Percentiles rank a stretch among this genome's conserved stretches.
Evolutionary conservation across 768 basidiomycete species (phyloP).

Genomic region (Lentinus brumalis): DNA sequence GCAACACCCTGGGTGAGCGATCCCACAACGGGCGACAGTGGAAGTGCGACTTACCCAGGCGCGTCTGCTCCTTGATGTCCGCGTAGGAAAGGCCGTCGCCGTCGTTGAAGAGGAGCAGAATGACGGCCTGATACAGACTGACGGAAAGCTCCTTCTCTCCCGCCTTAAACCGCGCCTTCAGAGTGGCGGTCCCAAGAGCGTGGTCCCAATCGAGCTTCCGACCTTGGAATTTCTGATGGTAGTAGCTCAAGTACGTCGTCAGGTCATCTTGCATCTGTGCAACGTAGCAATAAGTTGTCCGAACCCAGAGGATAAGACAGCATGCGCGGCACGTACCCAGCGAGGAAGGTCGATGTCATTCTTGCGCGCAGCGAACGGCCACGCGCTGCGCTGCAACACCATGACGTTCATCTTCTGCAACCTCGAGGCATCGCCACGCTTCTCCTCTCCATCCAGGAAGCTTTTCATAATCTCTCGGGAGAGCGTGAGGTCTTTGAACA

Average conservation of each 20-base stretch:
- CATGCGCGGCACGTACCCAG: conserved; percentile 39
- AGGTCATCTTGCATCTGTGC: conserved; percentile 75
- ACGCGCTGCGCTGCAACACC: conserved; percentile 86
- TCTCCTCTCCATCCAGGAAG: conserved; percentile 51
- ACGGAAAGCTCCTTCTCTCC: conserved; percentile 87
- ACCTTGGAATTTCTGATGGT: conserved; percentile 76
- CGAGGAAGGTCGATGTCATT: conserved; percentile 55
- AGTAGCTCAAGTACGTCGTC: conserved; percentile 63
- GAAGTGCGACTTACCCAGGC: conserved; percentile 59
- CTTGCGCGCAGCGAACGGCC: conserved; percentile 73
- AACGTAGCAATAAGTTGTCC: neutral
- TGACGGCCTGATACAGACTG: conserved; percentile 87
- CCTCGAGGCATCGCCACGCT: conserved; percentile 26
- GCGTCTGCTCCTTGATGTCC: conserved; percentile 67
- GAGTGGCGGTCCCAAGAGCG: conserved; percentile 77
- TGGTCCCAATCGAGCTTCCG: conserved; percentile 86
- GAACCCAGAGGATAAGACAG: neutral
- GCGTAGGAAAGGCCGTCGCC: conserved; percentile 57
- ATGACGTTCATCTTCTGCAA: conserved; percentile 65
- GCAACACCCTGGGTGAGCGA: conserved; percentile 29
- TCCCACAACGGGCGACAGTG: conserved; percentile 2
- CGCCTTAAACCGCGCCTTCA: conserved; percentile 67
- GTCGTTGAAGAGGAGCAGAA: conserved; percentile 86
- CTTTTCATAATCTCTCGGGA: conserved; percentile 74
- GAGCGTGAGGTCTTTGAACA: conserved; percentile 89